These are phyloP conservation scores for Astrothelium macrocarpum DNA, from an alignment of 495 filamentous ascomycete genomes.

Conservation along the genomic window DNA sequence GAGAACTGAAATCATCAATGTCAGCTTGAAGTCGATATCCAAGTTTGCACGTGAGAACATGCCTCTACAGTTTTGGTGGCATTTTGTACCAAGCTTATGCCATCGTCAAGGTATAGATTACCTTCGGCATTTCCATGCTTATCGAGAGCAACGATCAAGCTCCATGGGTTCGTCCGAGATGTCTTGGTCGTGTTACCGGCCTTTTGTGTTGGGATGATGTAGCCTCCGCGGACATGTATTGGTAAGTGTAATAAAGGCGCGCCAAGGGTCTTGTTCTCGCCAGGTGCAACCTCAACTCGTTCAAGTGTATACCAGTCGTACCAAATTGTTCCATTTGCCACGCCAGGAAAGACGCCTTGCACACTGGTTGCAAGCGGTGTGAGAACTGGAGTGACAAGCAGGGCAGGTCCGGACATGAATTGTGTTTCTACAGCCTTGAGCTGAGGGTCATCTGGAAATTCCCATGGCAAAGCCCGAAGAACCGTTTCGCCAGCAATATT, in stretches of 20 bases:
- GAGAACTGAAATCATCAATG: conserved; percentile 7
- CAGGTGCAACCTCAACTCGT: conserved; percentile 13
- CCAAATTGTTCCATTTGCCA: conserved; percentile 17
- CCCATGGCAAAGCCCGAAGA: conserved; percentile 24
- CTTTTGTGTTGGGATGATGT: conserved; percentile 17
- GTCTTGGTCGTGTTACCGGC: conserved; percentile 20
- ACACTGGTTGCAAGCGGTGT: conserved; percentile 15
- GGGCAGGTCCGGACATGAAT: conserved; percentile 22
- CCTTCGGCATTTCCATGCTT: conserved; percentile 16
- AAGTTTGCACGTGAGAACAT: background rate
- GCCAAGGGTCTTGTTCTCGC: conserved; percentile 18
- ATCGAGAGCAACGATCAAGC: conserved; percentile 17
- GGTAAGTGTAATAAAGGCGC: conserved; percentile 18
- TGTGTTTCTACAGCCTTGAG: conserved; percentile 22
- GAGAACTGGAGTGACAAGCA: conserved; percentile 24
- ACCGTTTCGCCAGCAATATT: conserved; percentile 22
- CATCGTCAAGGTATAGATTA: conserved; percentile 26
- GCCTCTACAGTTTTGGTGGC: conserved; percentile 14
- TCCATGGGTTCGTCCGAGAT: conserved; percentile 17
- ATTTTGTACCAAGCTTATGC: conserved; percentile 15
- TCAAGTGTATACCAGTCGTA: conserved; percentile 27
- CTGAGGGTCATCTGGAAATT: conserved; percentile 25
- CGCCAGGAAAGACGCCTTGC: conserved; percentile 20
- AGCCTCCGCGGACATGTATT: conserved; percentile 17
- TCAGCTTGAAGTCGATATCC: background rate